Evolutionary conservation across 177 flowering plant genomes (phyloP), one percentile per base, ranked within the genome.

Genomic region (Vitis hybrid): DNA sequence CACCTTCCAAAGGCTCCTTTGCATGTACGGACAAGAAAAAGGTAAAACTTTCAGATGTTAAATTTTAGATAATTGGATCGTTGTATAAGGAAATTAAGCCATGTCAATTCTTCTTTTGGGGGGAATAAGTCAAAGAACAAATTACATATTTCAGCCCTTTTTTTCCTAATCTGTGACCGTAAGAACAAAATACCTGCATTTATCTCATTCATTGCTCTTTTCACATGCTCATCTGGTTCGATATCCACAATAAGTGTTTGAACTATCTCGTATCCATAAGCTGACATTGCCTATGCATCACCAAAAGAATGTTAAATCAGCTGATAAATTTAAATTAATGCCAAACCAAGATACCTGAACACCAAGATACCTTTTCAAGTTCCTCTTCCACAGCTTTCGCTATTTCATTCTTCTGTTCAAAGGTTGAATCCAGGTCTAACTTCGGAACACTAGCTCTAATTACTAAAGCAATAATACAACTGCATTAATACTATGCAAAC

Each of bases 181-280:
- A 11, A 18, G 30, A 6, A 62, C 26, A 45, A 18, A 23, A 34
- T 83, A 87, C 94, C 95, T 67, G 95, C 95, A 84, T 90, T 90
- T 10, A 90, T 90, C 79, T 91, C 96, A 66, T 91, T 89, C 93
- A 87, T 90, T 62, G 94, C 87, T 64, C 83, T 75, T 78, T 88
- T 90, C 71, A 90, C 94, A 77, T 75, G 85, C 55, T 67, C 89
- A 77, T 88, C 89, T 58, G 89, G 92, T 65, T 85, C 91, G 26
- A 90, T 87, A 76, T 90, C 92, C 63, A 87, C 90, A 62, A 88
- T 89, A n/a, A 88, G 92, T 15, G 94, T 87, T 65, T 87, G 90
- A 56, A 86, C 89, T 64, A 90, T 90, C 76, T 90, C 89, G 49
- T 64, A 90, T 2, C 94, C 92, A 72, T 90, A 90, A 26, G 76